phyloP scores from a whole-genome alignment of 1,284 basidiomycete genomes.

The Trametes sp. region DNA sequence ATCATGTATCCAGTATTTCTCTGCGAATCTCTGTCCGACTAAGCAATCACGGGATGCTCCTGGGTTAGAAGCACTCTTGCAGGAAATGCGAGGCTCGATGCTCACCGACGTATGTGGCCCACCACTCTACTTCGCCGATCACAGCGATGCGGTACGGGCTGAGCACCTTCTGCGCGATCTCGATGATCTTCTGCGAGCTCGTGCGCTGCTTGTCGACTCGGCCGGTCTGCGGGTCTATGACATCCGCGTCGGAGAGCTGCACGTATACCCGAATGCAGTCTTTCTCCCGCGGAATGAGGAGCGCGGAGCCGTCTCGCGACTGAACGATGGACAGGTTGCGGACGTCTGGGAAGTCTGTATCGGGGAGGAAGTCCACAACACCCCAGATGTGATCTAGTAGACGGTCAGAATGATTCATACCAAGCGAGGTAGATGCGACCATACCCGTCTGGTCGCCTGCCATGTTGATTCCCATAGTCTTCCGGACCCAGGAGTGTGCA shows the following conservation, averaged over 20 bases:
- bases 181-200: constrained; percentile 67
- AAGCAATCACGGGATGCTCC: not conserved
- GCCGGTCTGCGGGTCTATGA: constrained; percentile 54
- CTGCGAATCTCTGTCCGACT: constrained; percentile 82
- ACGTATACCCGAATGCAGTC: constrained; percentile 81
- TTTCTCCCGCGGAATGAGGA: constrained; percentile 81
- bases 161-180: constrained; percentile 73
- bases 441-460: constrained; percentile 79
- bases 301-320: constrained; percentile 59
- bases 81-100: not conserved
- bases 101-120: constrained; percentile 73
- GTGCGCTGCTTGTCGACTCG: constrained; percentile 69
- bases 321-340: constrained; percentile 72
- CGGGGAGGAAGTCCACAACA: constrained; percentile 73
- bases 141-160: constrained; percentile 71
- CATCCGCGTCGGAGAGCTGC: constrained; percentile 63
- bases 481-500: constrained; percentile 87
- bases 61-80: not conserved
- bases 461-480: constrained; percentile 70
- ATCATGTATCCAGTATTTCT: constrained; percentile 68
- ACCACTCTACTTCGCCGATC: constrained; percentile 76
- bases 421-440: not conserved
- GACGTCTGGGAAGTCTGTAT: constrained; percentile 85
- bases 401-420: not conserved
- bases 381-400: constrained; percentile 77